Evolutionary conservation across 257 asterid genomes (phyloP), one percentile per base, ranked within the genome.

Genomic region (Schizonepeta tenuifolia): DNA sequence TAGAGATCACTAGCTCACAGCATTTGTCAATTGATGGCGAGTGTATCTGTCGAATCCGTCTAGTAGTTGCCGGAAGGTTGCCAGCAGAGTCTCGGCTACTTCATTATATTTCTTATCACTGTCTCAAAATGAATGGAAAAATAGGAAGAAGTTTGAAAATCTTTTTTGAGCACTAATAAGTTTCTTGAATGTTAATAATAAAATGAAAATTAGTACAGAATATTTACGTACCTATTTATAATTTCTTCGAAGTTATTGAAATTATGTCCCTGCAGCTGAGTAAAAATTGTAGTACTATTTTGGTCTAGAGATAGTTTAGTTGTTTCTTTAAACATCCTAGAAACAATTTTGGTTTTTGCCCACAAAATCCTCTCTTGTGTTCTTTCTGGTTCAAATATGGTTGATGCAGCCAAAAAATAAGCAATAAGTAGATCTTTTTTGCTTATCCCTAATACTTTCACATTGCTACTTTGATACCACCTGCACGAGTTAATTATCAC

Each of bases 301-400:
- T 83, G 59, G 4, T 65, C 72, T 14, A 0, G 18, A 0, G 78
- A 31, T 0, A 54, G 59, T 54, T 70, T 53, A 55, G 67, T 40
- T 68, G 38, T 41, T 5, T 72, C 33, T 13, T 14, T 59, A 12
- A 66, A 36, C 58, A 69, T 66, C 73, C 58, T 63, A 2, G 74
- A 70, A 50, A 82, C 67, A 21, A 79, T 76, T 22, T 68, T 65
- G 9, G 83, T 67, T 58, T 80, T 80, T 6, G 83, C 80, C 87
- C 90, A 83, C 15, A 78, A 76, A 9, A 67, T 15, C 67, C 87
- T 78, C 83, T 76, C 90, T 11, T 28, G 68, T 13, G 80, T 59
- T 46, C 70, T 78, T 38, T 77, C 83, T 0, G 77, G 75, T 61
- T 83, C 82, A 43, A 83, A 85, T 63, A 81, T 51, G 44, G 47